Evolutionary conservation across 208 protist genomes (phyloP).

Genomic region (Acanthamoeba polyphaga): DNA sequence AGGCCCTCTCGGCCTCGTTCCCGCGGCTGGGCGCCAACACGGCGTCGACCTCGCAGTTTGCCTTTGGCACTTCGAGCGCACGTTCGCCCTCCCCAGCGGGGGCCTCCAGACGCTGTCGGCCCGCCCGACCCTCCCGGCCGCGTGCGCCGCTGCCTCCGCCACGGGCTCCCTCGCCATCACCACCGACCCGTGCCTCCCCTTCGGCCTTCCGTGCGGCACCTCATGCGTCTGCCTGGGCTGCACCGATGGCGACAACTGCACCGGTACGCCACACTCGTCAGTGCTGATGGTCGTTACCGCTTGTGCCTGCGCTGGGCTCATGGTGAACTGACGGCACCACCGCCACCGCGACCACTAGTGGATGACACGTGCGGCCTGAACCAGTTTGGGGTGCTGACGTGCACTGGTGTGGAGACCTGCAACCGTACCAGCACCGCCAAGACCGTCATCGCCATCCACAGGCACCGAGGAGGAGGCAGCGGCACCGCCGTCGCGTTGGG

Average conservation of each 20-base stretch:
- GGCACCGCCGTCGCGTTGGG: conserved; percentile 18
- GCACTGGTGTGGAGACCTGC: background rate
- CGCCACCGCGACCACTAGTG: too few relatives aligned
- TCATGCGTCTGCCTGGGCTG: background rate
- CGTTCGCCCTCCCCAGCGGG: background rate
- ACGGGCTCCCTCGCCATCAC: background rate
- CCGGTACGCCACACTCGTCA: background rate
- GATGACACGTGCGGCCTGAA: background rate
- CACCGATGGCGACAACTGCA: background rate
- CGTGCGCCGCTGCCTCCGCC: background rate
- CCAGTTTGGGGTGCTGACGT: background rate
- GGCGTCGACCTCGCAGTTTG: background rate
- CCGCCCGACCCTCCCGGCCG: background rate
- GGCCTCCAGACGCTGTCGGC: background rate
- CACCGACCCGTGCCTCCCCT: background rate
- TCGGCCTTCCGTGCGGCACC: background rate
- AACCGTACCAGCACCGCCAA: background rate
- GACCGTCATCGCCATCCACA: background rate
- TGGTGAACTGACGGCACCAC: too few relatives aligned
- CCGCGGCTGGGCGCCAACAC: background rate
- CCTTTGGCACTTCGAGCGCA: background rate
- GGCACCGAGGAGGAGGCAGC: background rate
- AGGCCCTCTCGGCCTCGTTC: background rate
- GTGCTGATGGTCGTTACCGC: too few relatives aligned
- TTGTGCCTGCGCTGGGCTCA: background rate